Conservation (phyloP, 2,329 filamentous ascomycete genomes). For the Monosporascus ibericus region DNA sequence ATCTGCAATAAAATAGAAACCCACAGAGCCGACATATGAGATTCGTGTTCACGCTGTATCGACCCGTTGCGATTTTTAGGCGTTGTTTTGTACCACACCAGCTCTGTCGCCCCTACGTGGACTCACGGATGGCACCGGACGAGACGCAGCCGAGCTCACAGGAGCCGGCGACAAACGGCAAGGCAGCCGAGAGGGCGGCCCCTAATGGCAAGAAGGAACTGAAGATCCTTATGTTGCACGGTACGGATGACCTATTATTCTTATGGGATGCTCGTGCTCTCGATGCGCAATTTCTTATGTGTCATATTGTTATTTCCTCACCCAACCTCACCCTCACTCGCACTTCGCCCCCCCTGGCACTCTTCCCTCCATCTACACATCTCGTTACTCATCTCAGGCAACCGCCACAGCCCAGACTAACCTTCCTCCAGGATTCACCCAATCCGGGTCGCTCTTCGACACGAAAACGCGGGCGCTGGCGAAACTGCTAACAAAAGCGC, state of each 20-base stretch:
- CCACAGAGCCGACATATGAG: too few species aligned
- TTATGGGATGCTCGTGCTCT: neutral
- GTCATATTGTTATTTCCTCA: neutral
- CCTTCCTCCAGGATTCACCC: constrained; percentile 64
- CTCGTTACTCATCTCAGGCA: constrained; percentile 1
- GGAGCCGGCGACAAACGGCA: constrained; percentile 5
- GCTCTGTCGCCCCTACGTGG: neutral
- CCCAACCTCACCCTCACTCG: neutral
- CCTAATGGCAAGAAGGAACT: constrained; percentile 40
- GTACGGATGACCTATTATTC: constrained; percentile 26
- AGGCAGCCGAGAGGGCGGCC: constrained; percentile 24
- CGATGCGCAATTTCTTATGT: neutral
- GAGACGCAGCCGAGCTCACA: neutral
- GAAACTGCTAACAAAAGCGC: constrained; percentile 70
- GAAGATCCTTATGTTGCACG: constrained; percentile 75
- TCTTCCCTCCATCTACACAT: neutral
- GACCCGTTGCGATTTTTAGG: neutral
- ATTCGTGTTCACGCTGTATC: too few species aligned
- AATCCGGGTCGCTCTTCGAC: constrained; percentile 79
- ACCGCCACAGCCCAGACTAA: neutral
- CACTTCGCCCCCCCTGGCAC: neutral
- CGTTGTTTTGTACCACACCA: neutral
- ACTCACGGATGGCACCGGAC: neutral
- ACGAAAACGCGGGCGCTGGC: constrained; percentile 83
- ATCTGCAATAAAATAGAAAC: too few species aligned